These are phyloP conservation scores for Aspergillus neoniger DNA, from an alignment of 2,329 filamentous ascomycete species.

Conservation along the genomic window DNA sequence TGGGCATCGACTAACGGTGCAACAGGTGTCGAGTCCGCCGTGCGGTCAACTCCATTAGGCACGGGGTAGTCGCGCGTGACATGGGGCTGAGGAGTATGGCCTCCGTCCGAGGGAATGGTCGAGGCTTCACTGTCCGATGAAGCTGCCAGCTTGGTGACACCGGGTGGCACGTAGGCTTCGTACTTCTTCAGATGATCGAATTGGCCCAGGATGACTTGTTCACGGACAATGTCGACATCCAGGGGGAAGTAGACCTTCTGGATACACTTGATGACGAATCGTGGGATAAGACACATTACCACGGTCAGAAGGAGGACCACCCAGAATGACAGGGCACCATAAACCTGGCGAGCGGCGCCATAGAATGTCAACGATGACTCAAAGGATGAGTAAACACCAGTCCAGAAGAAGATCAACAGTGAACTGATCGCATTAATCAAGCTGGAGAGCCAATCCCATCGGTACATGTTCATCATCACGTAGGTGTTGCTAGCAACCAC, in stretches of 20 bases:
- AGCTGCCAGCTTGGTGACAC: conserved; percentile 1
- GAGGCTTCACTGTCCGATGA: not conserved
- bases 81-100: not conserved
- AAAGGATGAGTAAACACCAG: conserved; percentile 6
- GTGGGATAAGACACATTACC: conserved; percentile 3
- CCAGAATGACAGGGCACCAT: conserved; percentile 7
- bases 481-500: conserved; percentile 8
- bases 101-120: not conserved
- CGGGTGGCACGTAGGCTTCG: conserved; percentile 7
- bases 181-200: conserved; percentile 4
- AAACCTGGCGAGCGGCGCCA: conserved; percentile 1
- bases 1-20: conserved; percentile 1
- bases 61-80: not conserved
- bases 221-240: conserved; percentile 9
- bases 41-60: not conserved
- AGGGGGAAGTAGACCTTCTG: conserved; percentile 8
- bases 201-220: conserved; percentile 6
- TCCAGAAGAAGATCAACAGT: conserved; percentile 9
- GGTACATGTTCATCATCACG: conserved; percentile 11
- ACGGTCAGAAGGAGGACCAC: conserved; percentile 6
- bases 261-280: conserved; percentile 8
- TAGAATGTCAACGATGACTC: conserved; percentile 1
- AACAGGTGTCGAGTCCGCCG: conserved; percentile 7
- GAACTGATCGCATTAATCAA: conserved; percentile 7
- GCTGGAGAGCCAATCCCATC: conserved; percentile 6